These are phyloP conservation scores for Huntiella omanensis DNA, from an alignment of 2,329 filamentous ascomycete genomes.

Conservation along the genomic window DNA sequence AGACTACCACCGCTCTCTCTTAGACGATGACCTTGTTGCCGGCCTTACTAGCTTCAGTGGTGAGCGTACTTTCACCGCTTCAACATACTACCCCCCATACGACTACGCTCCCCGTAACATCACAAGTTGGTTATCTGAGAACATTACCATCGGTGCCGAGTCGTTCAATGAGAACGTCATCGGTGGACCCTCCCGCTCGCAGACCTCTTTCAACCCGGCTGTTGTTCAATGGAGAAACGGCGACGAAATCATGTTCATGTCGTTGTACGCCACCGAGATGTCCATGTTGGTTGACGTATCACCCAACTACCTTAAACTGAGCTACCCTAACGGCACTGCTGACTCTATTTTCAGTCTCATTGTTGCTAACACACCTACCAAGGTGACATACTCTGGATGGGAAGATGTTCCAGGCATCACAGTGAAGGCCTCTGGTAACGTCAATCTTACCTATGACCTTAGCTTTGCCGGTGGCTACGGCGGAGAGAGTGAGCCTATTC, in stretches of 20 bases:
- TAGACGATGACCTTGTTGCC: constrained; percentile 23
- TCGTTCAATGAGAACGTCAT: constrained; percentile 36
- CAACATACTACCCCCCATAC: constrained; percentile 38
- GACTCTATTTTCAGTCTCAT: constrained; percentile 31
- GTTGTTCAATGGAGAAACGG: constrained; percentile 38
- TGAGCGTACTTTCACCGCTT: constrained; percentile 32
- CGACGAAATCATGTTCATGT: constrained; percentile 17
- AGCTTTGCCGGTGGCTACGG: constrained; percentile 24
- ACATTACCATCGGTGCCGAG: constrained; percentile 40
- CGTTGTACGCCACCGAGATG: constrained; percentile 22
- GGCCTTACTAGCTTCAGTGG: constrained; percentile 29
- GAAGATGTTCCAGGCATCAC: constrained; percentile 28
- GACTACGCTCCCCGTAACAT: constrained; percentile 39
- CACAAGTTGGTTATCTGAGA: constrained; percentile 35
- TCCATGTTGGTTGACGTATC: constrained; percentile 23
- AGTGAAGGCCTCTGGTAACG: constrained; percentile 26
- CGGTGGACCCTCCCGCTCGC: constrained; percentile 33
- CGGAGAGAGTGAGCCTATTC: constrained; percentile 16
- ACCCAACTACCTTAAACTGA: constrained; percentile 26
- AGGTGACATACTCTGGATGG: constrained; percentile 26
- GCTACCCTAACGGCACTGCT: constrained; percentile 32
- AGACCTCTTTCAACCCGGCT: constrained; percentile 36
- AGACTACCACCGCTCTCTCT: constrained; percentile 26
- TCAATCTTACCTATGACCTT: constrained; percentile 21
- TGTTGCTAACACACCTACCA: constrained; percentile 26